Base-by-base conservation (phyloP, 352 stramenopile species). In the Vaucheria bursata region DNA sequence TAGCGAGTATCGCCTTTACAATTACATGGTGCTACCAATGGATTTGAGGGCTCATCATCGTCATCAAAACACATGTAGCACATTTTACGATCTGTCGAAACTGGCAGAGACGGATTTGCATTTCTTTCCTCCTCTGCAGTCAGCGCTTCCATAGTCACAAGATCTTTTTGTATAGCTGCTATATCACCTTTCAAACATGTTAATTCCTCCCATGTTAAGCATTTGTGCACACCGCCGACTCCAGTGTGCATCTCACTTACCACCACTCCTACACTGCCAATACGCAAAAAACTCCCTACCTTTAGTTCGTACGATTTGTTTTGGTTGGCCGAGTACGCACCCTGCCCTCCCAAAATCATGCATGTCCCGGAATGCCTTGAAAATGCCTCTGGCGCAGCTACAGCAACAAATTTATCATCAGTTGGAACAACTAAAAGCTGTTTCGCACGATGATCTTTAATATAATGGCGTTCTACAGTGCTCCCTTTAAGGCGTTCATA, bases 51-150 rank as follows among this genome's bases (percentile, higher is more conserved):
- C 0, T 88, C 83, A 39, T 94, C 88, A 75, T 94, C 89, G 53
- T 94, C 90, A 74, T 96, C 91, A 84, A 95, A 95, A 84, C 91
- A 96, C 88, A 96, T 96, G 85, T 96, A 96, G 83, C 91, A 96
- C 77, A 82, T 82, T 49, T 66, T 79, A 12, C 70, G 69, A 64
- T 77, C 77, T 45, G 71, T 64, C 32, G 1, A 32, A n/a, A n/a
- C n/a, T n/a, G n/a, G n/a, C n/a, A n/a, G n/a, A n/a, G n/a, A n/a
- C n/a, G n/a, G n/a, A n/a, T n/a, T n/a, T n/a, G n/a, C n/a, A n/a
- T n/a, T n/a, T n/a, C n/a, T n/a, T 49, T 82, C 68, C 75, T 86
- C 76, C 69, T 86, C 71, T 52, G 80, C 75, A 52, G 75, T 80
- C 12, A 83, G 71, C 36, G 73, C 76, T 67, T 85, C 71, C 12